Evolutionary conservation across 192 early-diverging fungal species (phyloP), one percentile per base, ranked within the genome.

Genomic region (Backusella circina): DNA sequence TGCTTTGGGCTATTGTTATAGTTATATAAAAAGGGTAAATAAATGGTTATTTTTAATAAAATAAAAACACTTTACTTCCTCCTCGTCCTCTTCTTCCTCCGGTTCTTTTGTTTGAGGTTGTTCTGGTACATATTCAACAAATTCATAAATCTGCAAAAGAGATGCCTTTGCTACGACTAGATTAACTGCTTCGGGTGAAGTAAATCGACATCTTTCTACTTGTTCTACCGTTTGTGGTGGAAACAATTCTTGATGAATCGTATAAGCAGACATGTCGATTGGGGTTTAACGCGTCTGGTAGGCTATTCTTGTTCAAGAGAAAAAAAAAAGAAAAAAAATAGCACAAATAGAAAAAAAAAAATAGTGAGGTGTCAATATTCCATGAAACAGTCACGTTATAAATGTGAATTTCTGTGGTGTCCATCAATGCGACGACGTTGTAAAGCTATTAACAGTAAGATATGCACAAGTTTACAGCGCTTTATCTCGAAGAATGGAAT

Each of bases 131-230:
- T 86, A 82, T 71, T 93, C 90, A 9, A 84, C 68, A 69, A 93
- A 90, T 38, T 77, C 82, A 80, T 90, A 95, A 70, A 95, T 83
- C 77, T 93, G 88, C 31, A 95, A 82, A 26, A 92, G 74, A n/a
- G 84, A 84, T 18, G 83, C 82, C 41, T 87, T 88, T 33, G 90
- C 86, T 10, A 95, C 89, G 64, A 91, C 83, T 15, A 95, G 64
- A 82, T 95, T 95, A 8, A 80, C 75, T 6, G 83, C 82, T 30
- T 84, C 78, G 0, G 91, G 86, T 3, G 83, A 73, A 15, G 90
- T 90, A 79, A 95, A 92, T 28, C 85, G 80, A 21, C 87, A 89
- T 64, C 83, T 82, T 71, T 87, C 88, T 50, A 85, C 84, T 67
- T 84, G 79, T 73, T 93, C 90, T 28, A 92, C 86, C 2, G 84